Base-by-base conservation (phyloP, 208 protist genomes). In the Vickermania spadyakhi region DNA sequence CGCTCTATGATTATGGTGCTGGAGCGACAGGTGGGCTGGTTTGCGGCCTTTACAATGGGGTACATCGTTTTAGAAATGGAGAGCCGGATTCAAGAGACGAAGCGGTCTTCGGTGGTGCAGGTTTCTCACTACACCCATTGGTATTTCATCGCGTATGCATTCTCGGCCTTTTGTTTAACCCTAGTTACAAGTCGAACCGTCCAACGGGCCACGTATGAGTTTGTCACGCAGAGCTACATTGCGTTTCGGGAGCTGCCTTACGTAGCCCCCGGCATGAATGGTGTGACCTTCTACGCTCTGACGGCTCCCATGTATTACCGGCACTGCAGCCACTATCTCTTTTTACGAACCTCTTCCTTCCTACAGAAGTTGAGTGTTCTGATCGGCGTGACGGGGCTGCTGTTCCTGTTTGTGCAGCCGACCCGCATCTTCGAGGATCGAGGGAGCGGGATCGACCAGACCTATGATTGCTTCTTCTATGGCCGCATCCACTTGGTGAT, bases 161-260 rank as follows among this genome's bases (percentile, higher is more conserved):
- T 75, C 14, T 51, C 70, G 3, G 58, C 70, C 22, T 31, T 73
- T 21, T 26, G 71, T 1, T 31, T 86, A 11, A 69, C 77, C 22
- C 29, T 78, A 53, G 71, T 70, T 41, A 90, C 87, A 7, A 62
- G 81, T 30, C 79, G 81, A 26, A 94, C 89, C 54, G 75, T 88
- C 53, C 87, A 94, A 68, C 79, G 83, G 1, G 78, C 83, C 2
- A 71, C 75, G 30, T 94, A 84, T 66, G 87, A 94, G 68, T 80
- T 90, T 55, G 22, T 89, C 42, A 88, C 79, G n/a, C 80, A 83
- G 60, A 85, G 77, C 68, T 88, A 77, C 68, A 68, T 91, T 3
- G 28, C 70, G 11, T 60, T 70, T 31, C 42, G 71, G 42, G 81
- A 87, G 66, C 70, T 79, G 55, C 60, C 62, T 14, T 76, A 86